A percentile compares a stretch with the other conserved stretches of the same genome.
phyloP scores from a whole-genome alignment of 1,139 yeast species.

The Candida frijolesensis region DNA sequence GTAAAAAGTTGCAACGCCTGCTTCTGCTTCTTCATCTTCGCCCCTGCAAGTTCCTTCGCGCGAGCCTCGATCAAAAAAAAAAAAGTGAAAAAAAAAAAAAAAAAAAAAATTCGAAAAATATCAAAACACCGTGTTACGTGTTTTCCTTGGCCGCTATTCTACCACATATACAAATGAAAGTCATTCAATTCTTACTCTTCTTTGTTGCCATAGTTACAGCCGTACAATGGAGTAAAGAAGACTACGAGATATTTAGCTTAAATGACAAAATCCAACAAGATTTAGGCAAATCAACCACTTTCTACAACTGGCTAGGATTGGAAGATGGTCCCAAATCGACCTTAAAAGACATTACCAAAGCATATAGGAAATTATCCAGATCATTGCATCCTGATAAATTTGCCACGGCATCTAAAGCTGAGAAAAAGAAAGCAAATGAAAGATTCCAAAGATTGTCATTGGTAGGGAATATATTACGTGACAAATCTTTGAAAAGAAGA shows the following conservation, averaged over 20 bases:
- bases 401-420: conserved; percentile 40
- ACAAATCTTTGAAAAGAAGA: conserved; percentile 61
- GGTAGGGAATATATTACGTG: conserved; percentile 72
- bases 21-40: background rate
- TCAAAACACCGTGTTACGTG: conserved; percentile 4
- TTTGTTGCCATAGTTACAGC: conserved; percentile 25
- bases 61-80: background rate
- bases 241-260: conserved; percentile 78
- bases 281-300: conserved; percentile 62
- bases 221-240: conserved; percentile 52
- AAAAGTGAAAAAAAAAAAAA: background rate
- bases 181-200: conserved; percentile 13
- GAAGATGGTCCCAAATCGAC: conserved; percentile 55
- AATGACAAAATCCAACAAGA: conserved; percentile 67
- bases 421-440: conserved; percentile 50
- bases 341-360: conserved; percentile 66
- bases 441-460: conserved; percentile 75
- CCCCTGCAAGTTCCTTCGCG: too few relatives aligned
- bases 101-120: conserved; percentile 6
- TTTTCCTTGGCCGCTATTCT: background rate
- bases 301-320: conserved; percentile 69
- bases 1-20: background rate
- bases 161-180: conserved; percentile 5
- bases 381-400: conserved; percentile 84
- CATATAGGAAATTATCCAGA: conserved; percentile 72